Conservation (phyloP, 352 stramenopile genomes). For the Lagenidium giganteum region DNA sequence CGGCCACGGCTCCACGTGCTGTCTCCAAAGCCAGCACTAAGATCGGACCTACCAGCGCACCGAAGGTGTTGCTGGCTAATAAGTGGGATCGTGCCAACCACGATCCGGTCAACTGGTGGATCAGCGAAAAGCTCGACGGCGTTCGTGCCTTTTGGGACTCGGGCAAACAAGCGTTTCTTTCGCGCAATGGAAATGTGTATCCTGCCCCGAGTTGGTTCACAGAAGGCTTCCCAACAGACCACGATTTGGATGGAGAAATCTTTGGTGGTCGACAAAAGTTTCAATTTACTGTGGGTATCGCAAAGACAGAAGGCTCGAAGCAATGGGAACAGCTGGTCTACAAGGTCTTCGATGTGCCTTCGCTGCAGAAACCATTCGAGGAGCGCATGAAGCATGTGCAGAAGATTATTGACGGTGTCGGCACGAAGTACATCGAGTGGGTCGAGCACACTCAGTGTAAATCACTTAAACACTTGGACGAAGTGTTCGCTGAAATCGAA, state of each 20-base stretch:
- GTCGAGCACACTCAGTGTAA: slow-evolving; percentile 58
- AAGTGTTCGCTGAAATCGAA: slow-evolving; percentile 53
- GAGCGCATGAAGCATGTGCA: slow-evolving; percentile 38
- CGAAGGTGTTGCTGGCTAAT: slow-evolving; percentile 51
- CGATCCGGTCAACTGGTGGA: slow-evolving; percentile 53
- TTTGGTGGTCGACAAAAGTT: slow-evolving; percentile 58
- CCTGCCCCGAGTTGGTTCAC: slow-evolving; percentile 59
- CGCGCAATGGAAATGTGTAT: slow-evolving; percentile 58
- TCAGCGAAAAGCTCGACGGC: slow-evolving; percentile 76
- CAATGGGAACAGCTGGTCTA: slow-evolving; percentile 56
- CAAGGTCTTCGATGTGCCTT: slow-evolving; percentile 65
- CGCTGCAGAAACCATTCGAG: slow-evolving; percentile 46
- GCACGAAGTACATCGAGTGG: slow-evolving; percentile 46
- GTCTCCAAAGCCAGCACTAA: neutral
- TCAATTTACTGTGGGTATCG: slow-evolving; percentile 60
- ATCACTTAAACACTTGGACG: slow-evolving; percentile 36
- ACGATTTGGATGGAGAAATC: slow-evolving; percentile 70
- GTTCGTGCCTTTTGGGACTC: slow-evolving; percentile 64
- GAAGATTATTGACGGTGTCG: slow-evolving; percentile 13
- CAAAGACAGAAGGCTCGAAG: slow-evolving; percentile 49
- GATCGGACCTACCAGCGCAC: slow-evolving; percentile 12
- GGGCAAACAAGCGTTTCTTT: slow-evolving; percentile 44
- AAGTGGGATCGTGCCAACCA: slow-evolving; percentile 68
- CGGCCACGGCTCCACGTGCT: slow-evolving; percentile 13
- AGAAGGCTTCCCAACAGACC: slow-evolving; percentile 36